Evolutionary conservation across 352 stramenopile genomes (phyloP), one percentile per base, ranked within the genome.

Genomic region (Phytophthora pini): DNA sequence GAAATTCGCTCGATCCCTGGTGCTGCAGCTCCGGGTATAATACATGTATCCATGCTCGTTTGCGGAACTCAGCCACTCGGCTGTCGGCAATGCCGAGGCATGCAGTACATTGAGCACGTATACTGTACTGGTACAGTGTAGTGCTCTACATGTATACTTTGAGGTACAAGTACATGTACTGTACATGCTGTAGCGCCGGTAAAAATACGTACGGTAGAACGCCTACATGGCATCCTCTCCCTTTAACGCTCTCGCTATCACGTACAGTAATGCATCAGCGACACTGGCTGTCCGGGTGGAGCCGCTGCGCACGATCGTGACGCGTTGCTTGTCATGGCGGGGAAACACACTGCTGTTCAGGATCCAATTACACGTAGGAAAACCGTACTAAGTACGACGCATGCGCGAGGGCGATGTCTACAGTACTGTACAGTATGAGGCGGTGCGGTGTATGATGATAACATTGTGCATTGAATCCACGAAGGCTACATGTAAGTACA

Each of bases 261-360:
- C 36, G 17, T 20, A 20, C 17, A 17, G 36, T 22, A 43, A 43
- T 43, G 36, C 36, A 40, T 9, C 8, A 29, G 22, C 40, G 15
- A 39, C 11, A 20, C 43, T 53, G 43, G 55, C 17, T 55, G 43
- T 47, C 55, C 31, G 26, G 9, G 17, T 8, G 52, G 40, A 52
- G 54, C 31, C 32, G 39, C 43, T 53, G 43, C 55, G 45, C 41
- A n/a, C n/a, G 9, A 4, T 7, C 26, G 5, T 59, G 57, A 65
- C 48, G 57, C 57, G 48, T 31, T 53, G 57, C 57, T 65, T 45
- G 29, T 65, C 57, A 65, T 45, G 36, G 45, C 22, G 22, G 24
- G 22, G 20, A 61, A 61, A 24, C 52, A 34, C 8, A 29, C 51
- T 58, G 51, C 38, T 41, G 38, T 49, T 58, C 51, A 58, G 13